phyloP scores from a whole-genome alignment of 768 basidiomycete genomes.

The Dacryopinax primogenitus region DNA sequence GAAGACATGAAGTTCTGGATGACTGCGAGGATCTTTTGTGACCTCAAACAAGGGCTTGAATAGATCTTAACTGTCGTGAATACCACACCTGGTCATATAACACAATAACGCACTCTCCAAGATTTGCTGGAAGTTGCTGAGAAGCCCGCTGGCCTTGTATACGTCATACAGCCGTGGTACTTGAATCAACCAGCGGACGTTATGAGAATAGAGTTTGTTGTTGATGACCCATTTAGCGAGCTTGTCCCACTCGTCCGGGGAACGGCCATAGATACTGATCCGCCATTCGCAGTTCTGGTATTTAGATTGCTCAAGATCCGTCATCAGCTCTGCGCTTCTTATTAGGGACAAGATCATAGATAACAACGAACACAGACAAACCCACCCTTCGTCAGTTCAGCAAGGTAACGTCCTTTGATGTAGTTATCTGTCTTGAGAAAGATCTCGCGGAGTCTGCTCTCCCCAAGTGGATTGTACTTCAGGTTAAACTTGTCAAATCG shows the following conservation, averaged over 20 bases:
- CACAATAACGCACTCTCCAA: slow-evolving; percentile 54
- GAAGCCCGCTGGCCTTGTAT: slow-evolving; percentile 76
- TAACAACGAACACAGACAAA: slow-evolving; percentile 3
- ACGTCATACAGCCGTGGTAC: slow-evolving; percentile 89
- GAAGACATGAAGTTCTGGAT: slow-evolving; percentile 91
- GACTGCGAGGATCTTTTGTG: slow-evolving; percentile 74
- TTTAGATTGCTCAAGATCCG: slow-evolving; percentile 95
- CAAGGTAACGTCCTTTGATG: slow-evolving; percentile 82
- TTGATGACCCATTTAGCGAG: slow-evolving; percentile 92
- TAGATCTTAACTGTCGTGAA: slow-evolving; percentile 44
- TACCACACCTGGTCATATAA: background rate
- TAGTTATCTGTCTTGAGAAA: slow-evolving; percentile 97
- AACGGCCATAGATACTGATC: slow-evolving; percentile 85
- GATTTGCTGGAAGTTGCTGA: slow-evolving; percentile 82
- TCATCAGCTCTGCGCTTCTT: slow-evolving; percentile 73
- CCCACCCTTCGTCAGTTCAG: slow-evolving; percentile 81
- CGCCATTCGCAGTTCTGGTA: slow-evolving; percentile 99
- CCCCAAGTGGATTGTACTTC: slow-evolving; percentile 94
- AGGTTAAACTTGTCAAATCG: slow-evolving; percentile 97
- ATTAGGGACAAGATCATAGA: background rate
- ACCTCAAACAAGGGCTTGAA: slow-evolving; percentile 93
- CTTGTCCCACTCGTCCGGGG: slow-evolving; percentile 86
- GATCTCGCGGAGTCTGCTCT: slow-evolving; percentile 87
- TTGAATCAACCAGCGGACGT: slow-evolving; percentile 96
- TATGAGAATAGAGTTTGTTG: slow-evolving; percentile 88